Evolutionary conservation across 148 eudicot species (phyloP), one percentile per base, ranked within the genome.

Genomic region (Vaccinium darrowii): DNA sequence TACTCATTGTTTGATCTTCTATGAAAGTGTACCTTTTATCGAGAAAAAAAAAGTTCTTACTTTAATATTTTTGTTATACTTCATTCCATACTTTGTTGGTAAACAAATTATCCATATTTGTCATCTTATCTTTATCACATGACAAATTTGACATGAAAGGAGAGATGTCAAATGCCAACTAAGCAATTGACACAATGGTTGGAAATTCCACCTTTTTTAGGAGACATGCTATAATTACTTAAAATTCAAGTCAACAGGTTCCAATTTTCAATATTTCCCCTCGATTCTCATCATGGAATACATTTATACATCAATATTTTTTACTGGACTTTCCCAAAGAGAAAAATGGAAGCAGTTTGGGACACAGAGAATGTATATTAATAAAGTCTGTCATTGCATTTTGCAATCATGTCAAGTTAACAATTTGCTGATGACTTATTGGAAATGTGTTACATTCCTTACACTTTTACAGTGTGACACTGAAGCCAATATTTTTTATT

Each of bases 401-500:
- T 69, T 18, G 4, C 76, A 36, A 82, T 27, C 62, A 51, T 71
- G 30, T 51, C 23, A n/a, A 51, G 56, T 39, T 30, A 12, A 27
- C 58, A 65, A 13, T 69, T 25, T 14, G 23, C 53, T 16, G 27
- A 67, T 0, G 23, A 14, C 30, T 65, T 63, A 18, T 69, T 27
- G 76, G 16, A 82, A 43, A 67, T 27, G n/a, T 51, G 15, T 60
- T 19, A 43, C 21, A 80, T 80, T 47, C 63, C 72, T 47, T 80
- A 13, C n/a, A 33, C 39, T 60, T 7, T 10, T 12, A 43, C 21
- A 2, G 47, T 5, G 47, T n/a, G 74, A 67, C 23, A 9, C 57
- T 56, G 16, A 69, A 67, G 53, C 36, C 36, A 33, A 33, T 30
- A 30, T 1, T 30, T 30, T 30, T 30, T 30, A 30, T 27, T 27